Percentiles rank a stretch among this genome's conserved stretches.
Evolutionary conservation across 2,329 filamentous ascomycete species (phyloP).

Genomic region (Neonectria ditissima): DNA sequence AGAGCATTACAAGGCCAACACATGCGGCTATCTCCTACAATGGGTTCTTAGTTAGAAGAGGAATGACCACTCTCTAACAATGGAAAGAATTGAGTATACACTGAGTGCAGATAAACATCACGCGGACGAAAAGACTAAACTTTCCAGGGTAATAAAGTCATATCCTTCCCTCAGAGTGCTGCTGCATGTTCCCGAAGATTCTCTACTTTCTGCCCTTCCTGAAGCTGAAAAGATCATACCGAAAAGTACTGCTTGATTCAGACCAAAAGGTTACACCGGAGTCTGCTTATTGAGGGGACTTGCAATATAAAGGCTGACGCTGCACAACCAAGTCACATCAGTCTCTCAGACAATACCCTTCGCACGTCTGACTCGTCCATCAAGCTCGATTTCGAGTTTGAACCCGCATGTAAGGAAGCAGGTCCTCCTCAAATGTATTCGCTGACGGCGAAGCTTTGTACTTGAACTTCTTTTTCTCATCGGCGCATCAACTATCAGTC

Average conservation of each 20-base stretch:
- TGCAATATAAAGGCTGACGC: slow-evolving; percentile 30
- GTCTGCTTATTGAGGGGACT: slow-evolving; percentile 26
- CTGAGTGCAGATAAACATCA: slow-evolving; percentile 12
- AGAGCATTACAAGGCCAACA: slow-evolving; percentile 27
- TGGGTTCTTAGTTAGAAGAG: slow-evolving; percentile 38
- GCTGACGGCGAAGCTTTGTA: not conserved
- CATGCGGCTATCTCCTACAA: slow-evolving; percentile 32
- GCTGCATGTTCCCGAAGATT: slow-evolving; percentile 34
- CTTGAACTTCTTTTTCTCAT: not conserved
- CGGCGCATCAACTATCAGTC: not conserved
- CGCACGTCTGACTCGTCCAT: slow-evolving; percentile 20
- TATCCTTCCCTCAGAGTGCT: slow-evolving; percentile 28
- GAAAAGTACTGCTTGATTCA: slow-evolving; percentile 26
- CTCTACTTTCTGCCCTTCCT: slow-evolving; percentile 24
- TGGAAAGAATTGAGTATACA: slow-evolving; percentile 22
- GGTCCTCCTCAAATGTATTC: not conserved
- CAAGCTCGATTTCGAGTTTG: slow-evolving; percentile 33
- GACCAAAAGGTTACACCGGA: slow-evolving; percentile 32
- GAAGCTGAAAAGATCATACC: slow-evolving; percentile 12
- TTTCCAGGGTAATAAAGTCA: slow-evolving; percentile 3
- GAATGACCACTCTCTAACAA: slow-evolving; percentile 36
- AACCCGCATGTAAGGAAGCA: slow-evolving; percentile 2
- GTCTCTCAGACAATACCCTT: slow-evolving; percentile 32
- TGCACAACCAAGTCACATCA: slow-evolving; percentile 28
- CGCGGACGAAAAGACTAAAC: not conserved